phyloP scores from a whole-genome alignment of 371 early-diverging fungal genomes.

The Rhizopus arrhizus region DNA sequence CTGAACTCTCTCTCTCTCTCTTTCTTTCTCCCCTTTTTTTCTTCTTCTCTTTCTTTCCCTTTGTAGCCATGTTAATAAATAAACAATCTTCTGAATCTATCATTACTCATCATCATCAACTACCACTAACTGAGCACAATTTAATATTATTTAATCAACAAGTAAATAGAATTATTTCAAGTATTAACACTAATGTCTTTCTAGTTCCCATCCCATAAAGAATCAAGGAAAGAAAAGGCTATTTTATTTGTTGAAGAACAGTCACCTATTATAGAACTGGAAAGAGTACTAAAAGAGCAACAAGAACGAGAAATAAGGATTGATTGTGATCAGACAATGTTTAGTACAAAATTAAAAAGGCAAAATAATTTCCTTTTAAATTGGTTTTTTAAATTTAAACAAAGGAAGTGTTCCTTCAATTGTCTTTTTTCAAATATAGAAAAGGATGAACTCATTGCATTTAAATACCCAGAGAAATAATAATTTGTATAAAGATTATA shows the following conservation, averaged over 20 bases:
- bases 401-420: too few relatives aligned
- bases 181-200: background rate
- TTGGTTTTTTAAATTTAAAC: too few relatives aligned
- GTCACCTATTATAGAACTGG: slow-evolving; percentile 6
- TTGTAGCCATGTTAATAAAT: background rate
- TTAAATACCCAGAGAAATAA: slow-evolving; percentile 2
- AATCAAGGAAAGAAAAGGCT: slow-evolving; percentile 9
- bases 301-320: background rate
- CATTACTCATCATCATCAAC: background rate
- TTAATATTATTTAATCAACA: slow-evolving; percentile 4
- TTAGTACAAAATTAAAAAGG: background rate
- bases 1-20: background rate
- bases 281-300: slow-evolving; percentile 4
- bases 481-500: too few relatives aligned
- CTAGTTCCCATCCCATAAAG: slow-evolving; percentile 20
- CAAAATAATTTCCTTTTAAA: background rate
- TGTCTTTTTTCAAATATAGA: background rate
- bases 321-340: too few relatives aligned
- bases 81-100: background rate
- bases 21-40: slow-evolving; percentile 4
- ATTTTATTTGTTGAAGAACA: slow-evolving; percentile 15
- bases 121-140: slow-evolving; percentile 25
- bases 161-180: background rate
- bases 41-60: background rate
- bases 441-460: slow-evolving; percentile 5